phyloP scores from a whole-genome alignment of 139 green algal genomes.

The Yamagishiella unicocca region DNA sequence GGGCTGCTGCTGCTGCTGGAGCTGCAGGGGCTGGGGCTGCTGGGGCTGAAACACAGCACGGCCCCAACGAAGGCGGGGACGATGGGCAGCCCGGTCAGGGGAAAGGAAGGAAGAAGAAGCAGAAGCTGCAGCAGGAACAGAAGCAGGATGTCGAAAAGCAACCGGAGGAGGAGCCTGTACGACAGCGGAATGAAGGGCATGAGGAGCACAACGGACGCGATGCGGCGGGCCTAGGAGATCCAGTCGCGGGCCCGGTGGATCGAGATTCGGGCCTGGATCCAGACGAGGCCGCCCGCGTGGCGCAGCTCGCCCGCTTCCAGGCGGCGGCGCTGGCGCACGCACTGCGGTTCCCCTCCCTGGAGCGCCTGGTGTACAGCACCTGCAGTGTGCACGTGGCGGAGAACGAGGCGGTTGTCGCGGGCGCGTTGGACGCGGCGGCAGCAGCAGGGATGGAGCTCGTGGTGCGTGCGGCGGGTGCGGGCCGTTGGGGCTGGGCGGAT shows the following conservation, averaged over 20 bases:
- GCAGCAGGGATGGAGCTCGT: conserved; percentile 79
- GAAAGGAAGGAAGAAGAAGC: background rate
- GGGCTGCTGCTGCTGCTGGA: no score
- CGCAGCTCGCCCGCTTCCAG: conserved; percentile 72
- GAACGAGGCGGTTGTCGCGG: conserved; percentile 94
- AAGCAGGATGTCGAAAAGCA: background rate
- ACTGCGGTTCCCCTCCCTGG: conserved; percentile 81
- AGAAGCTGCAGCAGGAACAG: background rate
- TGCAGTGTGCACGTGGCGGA: conserved; percentile 89
- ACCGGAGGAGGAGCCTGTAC: no score
- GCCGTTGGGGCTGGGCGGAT: no score
- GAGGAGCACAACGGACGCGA: no score
- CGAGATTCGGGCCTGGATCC: background rate
- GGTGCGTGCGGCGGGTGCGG: background rate
- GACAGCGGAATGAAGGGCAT: no score
- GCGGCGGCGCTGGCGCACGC: conserved; percentile 86
- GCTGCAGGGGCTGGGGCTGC: no score
- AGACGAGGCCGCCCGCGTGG: conserved; percentile 63
- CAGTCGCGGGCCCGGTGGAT: no score
- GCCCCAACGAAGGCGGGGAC: no score
- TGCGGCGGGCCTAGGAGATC: no score
- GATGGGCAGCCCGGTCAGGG: no score
- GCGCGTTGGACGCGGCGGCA: conserved; percentile 73
- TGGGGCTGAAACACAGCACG: no score
- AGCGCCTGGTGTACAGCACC: conserved; percentile 95